A percentile compares a stretch with the other conserved stretches of the same genome.
Conservation (phyloP, 768 basidiomycete genomes). For the Lentinula aciculospora region DNA sequence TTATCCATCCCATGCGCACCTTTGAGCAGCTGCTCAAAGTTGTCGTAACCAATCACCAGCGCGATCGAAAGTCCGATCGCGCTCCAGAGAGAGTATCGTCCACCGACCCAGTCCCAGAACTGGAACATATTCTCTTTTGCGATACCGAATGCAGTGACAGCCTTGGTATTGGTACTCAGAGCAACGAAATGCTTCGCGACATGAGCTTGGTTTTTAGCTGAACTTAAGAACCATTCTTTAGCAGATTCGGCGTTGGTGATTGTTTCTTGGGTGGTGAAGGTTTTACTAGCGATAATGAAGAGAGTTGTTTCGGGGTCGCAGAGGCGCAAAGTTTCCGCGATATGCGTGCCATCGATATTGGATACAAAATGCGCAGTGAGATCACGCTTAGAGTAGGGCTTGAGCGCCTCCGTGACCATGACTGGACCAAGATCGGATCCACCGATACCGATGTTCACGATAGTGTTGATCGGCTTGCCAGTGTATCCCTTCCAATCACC, state of each 20-base stretch:
- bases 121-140: slow-evolving; percentile 93
- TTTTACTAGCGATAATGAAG: slow-evolving; percentile 99
- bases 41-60: slow-evolving; percentile 87
- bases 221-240: slow-evolving; percentile 86
- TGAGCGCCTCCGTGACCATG: slow-evolving; percentile 98
- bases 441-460: slow-evolving; percentile 99
- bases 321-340: slow-evolving; percentile 77
- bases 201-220: slow-evolving; percentile 82
- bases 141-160: slow-evolving; percentile 93
- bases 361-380: slow-evolving; percentile 86
- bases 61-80: slow-evolving; percentile 96
- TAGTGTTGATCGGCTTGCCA: slow-evolving; percentile 87
- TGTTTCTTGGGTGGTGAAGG: slow-evolving; percentile 99
- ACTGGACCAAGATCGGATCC: slow-evolving; percentile 97
- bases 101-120: slow-evolving; percentile 99
- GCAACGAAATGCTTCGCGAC: slow-evolving; percentile 99
- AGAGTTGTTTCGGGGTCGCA: slow-evolving; percentile 91
- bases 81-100: slow-evolving; percentile 97
- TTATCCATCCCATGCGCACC: slow-evolving; percentile 98
- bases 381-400: slow-evolving; percentile 86
- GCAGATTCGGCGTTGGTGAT: slow-evolving; percentile 98
- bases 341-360: slow-evolving; percentile 97
- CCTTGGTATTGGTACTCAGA: slow-evolving; percentile 92
- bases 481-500: slow-evolving; percentile 97
- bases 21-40: slow-evolving; percentile 83